These are phyloP conservation scores for Amanita inopinata DNA, from an alignment of 768 basidiomycete species.

Conservation along the genomic window DNA sequence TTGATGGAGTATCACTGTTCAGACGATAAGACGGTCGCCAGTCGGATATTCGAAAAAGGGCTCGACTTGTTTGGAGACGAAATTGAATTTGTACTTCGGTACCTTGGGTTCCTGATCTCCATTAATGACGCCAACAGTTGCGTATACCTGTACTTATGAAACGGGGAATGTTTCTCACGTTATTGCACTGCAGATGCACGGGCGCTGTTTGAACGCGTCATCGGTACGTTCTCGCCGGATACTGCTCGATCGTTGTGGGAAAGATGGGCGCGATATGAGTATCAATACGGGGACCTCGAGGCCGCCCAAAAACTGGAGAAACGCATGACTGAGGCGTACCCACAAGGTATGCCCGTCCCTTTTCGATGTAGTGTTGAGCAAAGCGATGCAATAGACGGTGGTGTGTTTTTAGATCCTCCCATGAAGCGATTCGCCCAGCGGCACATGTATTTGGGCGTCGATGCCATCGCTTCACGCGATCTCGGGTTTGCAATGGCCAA, in stretches of 20 bases:
- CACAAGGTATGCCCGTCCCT: slow-evolving; percentile 48
- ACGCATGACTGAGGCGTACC: slow-evolving; percentile 81
- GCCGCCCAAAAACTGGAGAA: slow-evolving; percentile 84
- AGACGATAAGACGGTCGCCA: slow-evolving; percentile 66
- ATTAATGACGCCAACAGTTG: slow-evolving; percentile 93
- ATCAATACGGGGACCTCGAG: slow-evolving; percentile 87
- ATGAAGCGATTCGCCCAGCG: slow-evolving; percentile 88
- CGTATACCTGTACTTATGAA: slow-evolving; percentile 2
- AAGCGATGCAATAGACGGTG: slow-evolving; percentile 7
- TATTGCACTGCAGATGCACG: slow-evolving; percentile 90
- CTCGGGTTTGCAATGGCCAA: slow-evolving; percentile 66
- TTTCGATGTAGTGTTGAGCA: slow-evolving; percentile 6
- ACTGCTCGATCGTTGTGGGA: slow-evolving; percentile 88
- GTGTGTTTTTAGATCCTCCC: slow-evolving; percentile 55
- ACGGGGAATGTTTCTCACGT: slow-evolving; percentile 9
- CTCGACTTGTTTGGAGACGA: slow-evolving; percentile 77
- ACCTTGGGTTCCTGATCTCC: slow-evolving; percentile 87
- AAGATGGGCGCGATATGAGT: slow-evolving; percentile 92
- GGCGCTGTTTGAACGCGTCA: slow-evolving; percentile 88
- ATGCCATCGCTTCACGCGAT: slow-evolving; percentile 84
- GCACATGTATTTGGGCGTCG: slow-evolving; percentile 72
- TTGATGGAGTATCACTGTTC: slow-evolving; percentile 93
- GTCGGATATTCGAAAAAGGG: slow-evolving; percentile 90
- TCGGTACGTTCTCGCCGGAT: slow-evolving; percentile 66
- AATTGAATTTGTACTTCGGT: slow-evolving; percentile 77